Evolutionary conservation across 768 basidiomycete genomes (phyloP).

Genomic region (Pleurotus citrinopileatus): DNA sequence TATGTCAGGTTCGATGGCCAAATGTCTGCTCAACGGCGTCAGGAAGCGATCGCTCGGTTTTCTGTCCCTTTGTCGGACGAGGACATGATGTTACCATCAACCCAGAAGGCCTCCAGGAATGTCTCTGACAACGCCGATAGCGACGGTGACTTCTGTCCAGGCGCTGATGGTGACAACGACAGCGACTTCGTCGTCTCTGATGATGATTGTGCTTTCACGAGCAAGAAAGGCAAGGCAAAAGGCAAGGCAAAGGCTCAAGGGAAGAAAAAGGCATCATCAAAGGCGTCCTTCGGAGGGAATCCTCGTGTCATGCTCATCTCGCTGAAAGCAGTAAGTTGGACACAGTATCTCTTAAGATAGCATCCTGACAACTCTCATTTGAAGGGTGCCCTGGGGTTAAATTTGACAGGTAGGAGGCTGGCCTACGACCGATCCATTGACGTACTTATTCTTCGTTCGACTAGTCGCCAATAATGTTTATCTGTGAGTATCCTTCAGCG

Average conservation of each 20-base stretch:
- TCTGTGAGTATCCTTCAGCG: conserved; percentile 45
- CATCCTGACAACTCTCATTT: background rate
- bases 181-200: conserved; percentile 29
- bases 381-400: conserved; percentile 80
- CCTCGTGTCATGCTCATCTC: conserved; percentile 86
- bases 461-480: conserved; percentile 81
- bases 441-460: background rate
- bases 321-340: conserved; percentile 57
- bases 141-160: conserved; percentile 25
- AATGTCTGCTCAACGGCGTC: conserved; percentile 77
- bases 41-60: conserved; percentile 75
- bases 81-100: background rate
- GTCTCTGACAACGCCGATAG: conserved; percentile 16
- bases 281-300: conserved; percentile 34
- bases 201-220: conserved; percentile 23
- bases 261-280: background rate
- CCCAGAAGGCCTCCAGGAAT: background rate
- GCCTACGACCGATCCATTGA: background rate
- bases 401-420: conserved; percentile 56
- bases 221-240: conserved; percentile 34
- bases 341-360: background rate
- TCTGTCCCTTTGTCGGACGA: conserved; percentile 55
- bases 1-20: conserved; percentile 84
- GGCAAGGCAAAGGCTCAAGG: conserved; percentile 19
- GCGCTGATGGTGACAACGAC: conserved; percentile 28